Evolutionary conservation across 108 stramenopile species (phyloP), one percentile per base, ranked within the genome.

Genomic region (Nitzschia putrida): DNA sequence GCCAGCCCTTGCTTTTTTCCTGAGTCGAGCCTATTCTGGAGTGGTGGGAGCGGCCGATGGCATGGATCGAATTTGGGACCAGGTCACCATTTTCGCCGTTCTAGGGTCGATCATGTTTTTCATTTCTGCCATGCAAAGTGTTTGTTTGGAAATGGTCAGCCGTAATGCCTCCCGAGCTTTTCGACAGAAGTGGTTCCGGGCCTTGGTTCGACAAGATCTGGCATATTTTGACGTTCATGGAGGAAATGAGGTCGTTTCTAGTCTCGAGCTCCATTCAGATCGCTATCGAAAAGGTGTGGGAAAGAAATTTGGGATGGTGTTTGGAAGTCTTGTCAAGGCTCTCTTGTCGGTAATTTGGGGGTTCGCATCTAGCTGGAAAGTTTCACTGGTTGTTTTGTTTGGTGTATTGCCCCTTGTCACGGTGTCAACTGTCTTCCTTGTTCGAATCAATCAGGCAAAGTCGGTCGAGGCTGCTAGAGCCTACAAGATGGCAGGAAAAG

Each of bases 171-270:
- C 47, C 2, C 47, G 3, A 18, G n/a, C n/a, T 18, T 49, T 49
- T 49, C 14, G 47, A 4, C 2, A 49, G 3, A 16, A 69, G 8
- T 83, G 81, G 81, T 78, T 82, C 44, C 47, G 43, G 5, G 79
- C 85, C 14, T 69, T 86, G 10, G 50, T 86, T 21, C 44, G 76
- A 41, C 74, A 82, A 58, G 85, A 85, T 61, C 61, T 82, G 61
- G 78, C 81, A 34, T 85, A 70, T 56, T 80, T 66, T 65, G 84
- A 85, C 41, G 55, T 72, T 22, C 60, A 68, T 20, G 80, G 82
- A 57, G 76, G 79, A 1, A 54, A 74, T 3, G 79, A 66, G 12
- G 42, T 61, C 11, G 79, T 80, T 20, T 60, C 81, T 1, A 59
- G 64, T 14, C 66, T 81, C 42, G 43, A 68, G 8, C 41, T 37